Evolutionary conservation across 257 asterid genomes (phyloP).

Genomic region (Nemophila menziesii): DNA sequence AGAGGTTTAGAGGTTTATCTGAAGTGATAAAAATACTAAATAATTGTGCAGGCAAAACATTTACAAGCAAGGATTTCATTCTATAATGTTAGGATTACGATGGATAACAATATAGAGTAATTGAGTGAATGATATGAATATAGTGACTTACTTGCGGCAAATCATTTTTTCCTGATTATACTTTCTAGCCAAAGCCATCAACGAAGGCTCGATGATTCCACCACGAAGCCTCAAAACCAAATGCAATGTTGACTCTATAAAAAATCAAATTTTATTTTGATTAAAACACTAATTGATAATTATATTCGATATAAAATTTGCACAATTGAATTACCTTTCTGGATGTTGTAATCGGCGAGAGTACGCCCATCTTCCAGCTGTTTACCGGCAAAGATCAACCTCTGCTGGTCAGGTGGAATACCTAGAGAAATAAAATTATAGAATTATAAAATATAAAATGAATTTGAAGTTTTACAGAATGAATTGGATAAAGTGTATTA

Average conservation of each 20-base stretch:
- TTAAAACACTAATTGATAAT: not conserved
- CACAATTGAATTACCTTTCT: constrained; percentile 16
- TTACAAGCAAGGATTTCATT: not conserved
- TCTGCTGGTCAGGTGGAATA: constrained; percentile 75
- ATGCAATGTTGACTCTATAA: constrained; percentile 48
- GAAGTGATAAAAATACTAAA: not conserved
- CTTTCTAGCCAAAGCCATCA: constrained; percentile 62
- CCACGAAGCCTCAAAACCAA: constrained; percentile 72
- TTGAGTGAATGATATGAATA: too few relatives aligned
- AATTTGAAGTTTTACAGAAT: not conserved
- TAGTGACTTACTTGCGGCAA: constrained; percentile 50
- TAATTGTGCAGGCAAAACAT: not conserved
- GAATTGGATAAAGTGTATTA: not conserved
- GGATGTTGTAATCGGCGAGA: constrained; percentile 29
- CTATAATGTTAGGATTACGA: too few relatives aligned
- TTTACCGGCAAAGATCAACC: constrained; percentile 37
- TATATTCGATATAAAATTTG: not conserved
- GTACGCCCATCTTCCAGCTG: constrained; percentile 36
- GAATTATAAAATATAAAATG: not conserved
- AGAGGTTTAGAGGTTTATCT: too few relatives aligned
- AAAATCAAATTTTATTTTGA: not conserved
- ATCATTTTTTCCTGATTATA: constrained; percentile 56
- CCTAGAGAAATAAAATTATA: constrained; percentile 16
- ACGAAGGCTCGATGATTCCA: constrained; percentile 56
- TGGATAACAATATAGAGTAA: not conserved